Conservation (phyloP, 129 eudicot genomes). For the Flaveria bidentis region DNA sequence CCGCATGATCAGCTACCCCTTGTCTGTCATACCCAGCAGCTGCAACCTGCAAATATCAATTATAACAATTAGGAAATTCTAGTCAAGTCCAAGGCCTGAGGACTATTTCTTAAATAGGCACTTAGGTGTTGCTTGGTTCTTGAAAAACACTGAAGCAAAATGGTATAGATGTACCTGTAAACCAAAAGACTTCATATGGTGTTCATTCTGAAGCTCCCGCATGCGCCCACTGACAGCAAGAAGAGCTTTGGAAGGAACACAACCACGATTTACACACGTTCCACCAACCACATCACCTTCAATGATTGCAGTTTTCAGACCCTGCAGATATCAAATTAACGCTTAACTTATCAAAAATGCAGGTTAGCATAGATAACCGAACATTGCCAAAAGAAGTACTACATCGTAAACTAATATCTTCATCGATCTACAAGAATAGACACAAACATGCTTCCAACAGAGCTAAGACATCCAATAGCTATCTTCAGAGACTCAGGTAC, state of each 20-base stretch:
- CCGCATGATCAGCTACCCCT: constrained; percentile 93
- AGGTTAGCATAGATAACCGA: background rate
- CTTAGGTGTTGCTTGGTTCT: background rate
- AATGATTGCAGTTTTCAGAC: constrained; percentile 93
- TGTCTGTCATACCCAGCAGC: constrained; percentile 99
- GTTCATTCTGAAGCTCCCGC: constrained; percentile 98
- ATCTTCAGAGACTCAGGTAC: background rate
- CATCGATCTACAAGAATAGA: background rate
- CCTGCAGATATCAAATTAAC: constrained; percentile 44
- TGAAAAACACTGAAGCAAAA: background rate
- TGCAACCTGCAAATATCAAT: constrained; percentile 61
- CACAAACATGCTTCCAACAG: background rate
- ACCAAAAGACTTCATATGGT: constrained; percentile 94
- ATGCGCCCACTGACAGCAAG: constrained; percentile 98
- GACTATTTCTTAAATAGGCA: background rate
- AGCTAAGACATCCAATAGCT: constrained; percentile 5
- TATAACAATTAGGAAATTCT: background rate
- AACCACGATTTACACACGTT: constrained; percentile 96
- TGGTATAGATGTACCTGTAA: constrained; percentile 63
- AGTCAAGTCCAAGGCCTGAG: constrained; percentile 8
- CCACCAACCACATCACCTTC: constrained; percentile 99
- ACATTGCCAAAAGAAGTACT: constrained; percentile 1
- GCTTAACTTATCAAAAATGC: constrained; percentile 11
- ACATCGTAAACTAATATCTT: background rate
- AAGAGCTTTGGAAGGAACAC: constrained; percentile 99